phyloP scores from a whole-genome alignment of 208 protist genomes.

The Novymonas esmeraldas region DNA sequence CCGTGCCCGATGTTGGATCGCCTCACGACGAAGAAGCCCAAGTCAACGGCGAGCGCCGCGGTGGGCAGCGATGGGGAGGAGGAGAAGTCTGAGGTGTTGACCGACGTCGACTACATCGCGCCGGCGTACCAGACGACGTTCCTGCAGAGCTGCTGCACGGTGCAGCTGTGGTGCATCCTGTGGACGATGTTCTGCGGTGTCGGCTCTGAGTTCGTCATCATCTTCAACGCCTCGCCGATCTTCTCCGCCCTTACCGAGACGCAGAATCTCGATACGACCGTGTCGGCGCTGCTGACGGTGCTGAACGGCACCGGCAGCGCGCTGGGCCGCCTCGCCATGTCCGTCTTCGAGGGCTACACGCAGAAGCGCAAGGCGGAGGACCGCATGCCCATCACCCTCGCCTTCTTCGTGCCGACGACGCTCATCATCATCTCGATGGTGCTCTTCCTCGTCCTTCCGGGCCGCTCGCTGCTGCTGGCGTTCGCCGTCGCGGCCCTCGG shows the following conservation, averaged over 20 bases:
- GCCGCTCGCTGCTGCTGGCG: constrained; percentile 37
- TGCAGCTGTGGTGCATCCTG: constrained; percentile 52
- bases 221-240: constrained; percentile 62
- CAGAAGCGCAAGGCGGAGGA: constrained; percentile 52
- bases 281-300: constrained; percentile 62
- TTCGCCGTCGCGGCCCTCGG: constrained; percentile 51
- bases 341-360: constrained; percentile 51
- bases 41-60: constrained; percentile 1
- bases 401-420: constrained; percentile 61
- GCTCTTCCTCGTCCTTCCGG: constrained; percentile 49
- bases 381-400: constrained; percentile 65
- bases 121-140: constrained; percentile 70
- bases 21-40: constrained; percentile 1
- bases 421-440: constrained; percentile 50
- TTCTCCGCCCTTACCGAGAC: constrained; percentile 44
- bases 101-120: constrained; percentile 69
- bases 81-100: constrained; percentile 8
- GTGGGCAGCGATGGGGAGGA: background rate
- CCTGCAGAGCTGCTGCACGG: constrained; percentile 42
- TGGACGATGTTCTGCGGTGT: constrained; percentile 63
- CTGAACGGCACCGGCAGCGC: constrained; percentile 66
- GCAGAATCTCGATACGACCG: constrained; percentile 23
- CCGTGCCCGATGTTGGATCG: constrained; percentile 23
- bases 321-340: constrained; percentile 62
- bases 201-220: constrained; percentile 61